phyloP scores from a whole-genome alignment of 2,329 filamentous ascomycete species.

The Monosporascus sp. region DNA sequence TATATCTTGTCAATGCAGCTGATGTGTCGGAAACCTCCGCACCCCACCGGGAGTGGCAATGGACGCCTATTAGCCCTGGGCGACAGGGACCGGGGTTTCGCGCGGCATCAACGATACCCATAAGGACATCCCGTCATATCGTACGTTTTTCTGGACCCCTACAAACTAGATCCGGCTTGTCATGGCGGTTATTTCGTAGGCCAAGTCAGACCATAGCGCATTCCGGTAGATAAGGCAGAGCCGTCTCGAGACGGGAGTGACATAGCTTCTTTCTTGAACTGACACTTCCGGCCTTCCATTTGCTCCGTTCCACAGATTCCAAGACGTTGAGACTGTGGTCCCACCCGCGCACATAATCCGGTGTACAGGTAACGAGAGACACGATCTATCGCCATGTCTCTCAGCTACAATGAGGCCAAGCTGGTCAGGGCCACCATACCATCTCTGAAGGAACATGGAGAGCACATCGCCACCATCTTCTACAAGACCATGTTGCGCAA shows the following conservation, averaged over 20 bases:
- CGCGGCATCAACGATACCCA: background rate
- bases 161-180: too few species aligned
- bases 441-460: conserved; percentile 61
- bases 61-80: background rate
- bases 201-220: too few species aligned
- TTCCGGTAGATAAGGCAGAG: too few species aligned
- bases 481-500: conserved; percentile 63
- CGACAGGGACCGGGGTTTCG: background rate
- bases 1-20: too few species aligned
- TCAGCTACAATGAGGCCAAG: conserved; percentile 51
- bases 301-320: too few species aligned
- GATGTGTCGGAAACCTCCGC: background rate
- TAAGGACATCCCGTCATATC: background rate
- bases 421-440: conserved; percentile 68
- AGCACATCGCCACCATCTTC: conserved; percentile 64
- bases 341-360: too few species aligned
- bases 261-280: too few species aligned
- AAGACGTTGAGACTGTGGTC: too few species aligned
- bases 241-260: too few species aligned
- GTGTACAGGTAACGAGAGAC: too few species aligned
- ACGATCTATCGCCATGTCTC: conserved; percentile 17
- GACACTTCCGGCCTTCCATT: too few species aligned
- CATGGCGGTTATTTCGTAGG: too few species aligned
- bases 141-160: background rate
- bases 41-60: background rate